A percentile compares a stretch with the other conserved stretches of the same genome.
phyloP scores from a whole-genome alignment of 768 basidiomycete genomes.

The Clitopilus passeckerianus region DNA sequence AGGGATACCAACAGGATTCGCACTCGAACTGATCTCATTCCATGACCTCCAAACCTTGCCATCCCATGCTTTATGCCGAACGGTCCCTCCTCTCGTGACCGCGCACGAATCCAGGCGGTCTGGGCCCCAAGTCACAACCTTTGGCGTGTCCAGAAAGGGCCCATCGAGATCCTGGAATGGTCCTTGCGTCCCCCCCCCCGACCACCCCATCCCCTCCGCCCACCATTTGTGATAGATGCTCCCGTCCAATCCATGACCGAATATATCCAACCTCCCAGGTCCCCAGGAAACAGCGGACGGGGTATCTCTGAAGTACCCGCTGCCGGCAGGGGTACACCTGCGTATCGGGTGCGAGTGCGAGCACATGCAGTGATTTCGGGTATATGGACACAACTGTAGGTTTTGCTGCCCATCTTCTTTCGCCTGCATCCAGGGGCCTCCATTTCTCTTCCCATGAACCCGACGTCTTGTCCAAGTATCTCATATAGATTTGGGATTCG shows the following conservation, averaged over 20 bases:
- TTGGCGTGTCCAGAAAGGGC: background rate
- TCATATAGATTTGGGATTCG: background rate
- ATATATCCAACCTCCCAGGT: conserved; percentile 8
- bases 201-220: conserved; percentile 1
- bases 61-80: conserved; percentile 1
- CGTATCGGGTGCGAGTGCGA: background rate
- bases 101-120: background rate
- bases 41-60: background rate
- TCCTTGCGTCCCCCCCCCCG: background rate
- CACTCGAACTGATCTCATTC: background rate
- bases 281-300: conserved; percentile 8
- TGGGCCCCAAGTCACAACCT: background rate
- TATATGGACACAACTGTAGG: background rate
- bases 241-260: conserved; percentile 8
- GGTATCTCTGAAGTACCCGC: conserved; percentile 1
- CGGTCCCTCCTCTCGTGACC: conserved; percentile 1
- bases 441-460: background rate
- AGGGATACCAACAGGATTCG: background rate
- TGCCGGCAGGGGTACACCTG: background rate
- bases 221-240: conserved; percentile 10
- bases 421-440: background rate
- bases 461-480: background rate
- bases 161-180: conserved; percentile 2
- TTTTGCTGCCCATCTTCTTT: background rate
- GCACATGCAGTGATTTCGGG: background rate